Conservation (phyloP, 192 early-diverging fungal genomes). For the Linnemannia elongata region DNA sequence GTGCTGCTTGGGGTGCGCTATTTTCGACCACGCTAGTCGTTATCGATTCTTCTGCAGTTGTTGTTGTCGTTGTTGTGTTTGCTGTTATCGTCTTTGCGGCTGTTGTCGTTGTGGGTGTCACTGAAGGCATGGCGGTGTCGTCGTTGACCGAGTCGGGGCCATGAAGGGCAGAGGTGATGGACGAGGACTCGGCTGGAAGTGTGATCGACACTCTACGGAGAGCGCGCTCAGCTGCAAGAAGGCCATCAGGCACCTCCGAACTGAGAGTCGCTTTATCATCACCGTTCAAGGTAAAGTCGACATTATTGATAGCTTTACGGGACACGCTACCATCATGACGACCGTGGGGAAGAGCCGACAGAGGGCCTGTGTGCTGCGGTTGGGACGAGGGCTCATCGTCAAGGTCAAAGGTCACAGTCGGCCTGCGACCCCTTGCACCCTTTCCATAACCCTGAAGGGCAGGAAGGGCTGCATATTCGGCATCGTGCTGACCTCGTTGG, state of each 20-base stretch:
- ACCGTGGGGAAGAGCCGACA: background rate
- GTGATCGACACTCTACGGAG: slow-evolving; percentile 40
- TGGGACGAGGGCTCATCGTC: slow-evolving; percentile 11
- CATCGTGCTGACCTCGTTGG: slow-evolving; percentile 12
- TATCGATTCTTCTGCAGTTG: background rate
- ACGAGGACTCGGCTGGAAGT: background rate
- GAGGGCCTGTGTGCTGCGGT: background rate
- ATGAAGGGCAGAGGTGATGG: background rate
- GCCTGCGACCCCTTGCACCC: slow-evolving; percentile 28
- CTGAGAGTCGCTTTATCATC: background rate
- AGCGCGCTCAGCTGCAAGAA: slow-evolving; percentile 15
- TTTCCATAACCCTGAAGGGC: slow-evolving; percentile 11
- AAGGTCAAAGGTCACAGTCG: slow-evolving; percentile 40
- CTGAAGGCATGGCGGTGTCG: too few species aligned
- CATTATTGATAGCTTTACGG: background rate
- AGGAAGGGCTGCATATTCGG: slow-evolving; percentile 6
- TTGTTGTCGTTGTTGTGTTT: background rate
- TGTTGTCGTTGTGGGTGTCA: background rate
- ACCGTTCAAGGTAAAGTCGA: background rate
- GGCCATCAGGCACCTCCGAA: background rate
- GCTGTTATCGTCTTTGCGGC: background rate
- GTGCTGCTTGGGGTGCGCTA: background rate
- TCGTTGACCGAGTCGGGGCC: too few species aligned
- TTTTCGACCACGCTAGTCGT: background rate
- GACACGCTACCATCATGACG: slow-evolving; percentile 12